Evolutionary conservation across 169 alveolate species (phyloP), one percentile per base, ranked within the genome.

Genomic region (Cytauxzoon felis): DNA sequence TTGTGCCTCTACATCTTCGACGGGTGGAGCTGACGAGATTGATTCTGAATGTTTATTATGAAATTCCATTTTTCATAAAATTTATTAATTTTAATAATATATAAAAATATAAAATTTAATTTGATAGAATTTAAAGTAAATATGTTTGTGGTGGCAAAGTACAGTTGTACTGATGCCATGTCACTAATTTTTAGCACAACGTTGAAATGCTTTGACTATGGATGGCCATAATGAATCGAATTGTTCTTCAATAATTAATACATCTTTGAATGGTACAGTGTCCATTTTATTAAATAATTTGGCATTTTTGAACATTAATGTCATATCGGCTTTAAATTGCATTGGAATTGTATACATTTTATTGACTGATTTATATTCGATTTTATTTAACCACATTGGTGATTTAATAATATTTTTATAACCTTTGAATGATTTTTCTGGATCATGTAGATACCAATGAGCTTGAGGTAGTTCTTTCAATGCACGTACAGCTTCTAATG

Each of bases 241-340:
- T 79, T 73, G 84, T 29, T 60, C 79, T 58, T 73, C 84, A 16
- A 73, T 40, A 11, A 40, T 11, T n/a, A 63, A 34, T 0, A 58
- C 78, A 36, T 73, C 84, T n/a, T 51, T 68, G 30, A 18, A 73
- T 2, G 84, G 84, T 51, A 73, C n/a, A 7, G 73, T 52, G 47
- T 73, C 84, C 11, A 59, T 79, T 60, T 73, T 73, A 53, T 73
- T 73, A 38, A 62, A 67, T 52, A 58, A n/a, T 27, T 63, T 73
- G 5, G 84, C 84, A 47, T 73, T 73, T 63, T 63, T 73, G 40
- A 73, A 63, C 32, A 73, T 38, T 16, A 73, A 65, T 13, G 84
- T 81, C 48, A 85, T 58, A 47, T 85, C 91, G 7, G 81, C 86
- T 58, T 85, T 85, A 62, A 83, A 83, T 51, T 83, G 87, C 79